Percentiles rank a stretch among this genome's conserved stretches.
These are phyloP conservation scores for Ascochyta lentis DNA, from an alignment of 2,329 filamentous ascomycete species.

Conservation along the genomic window DNA sequence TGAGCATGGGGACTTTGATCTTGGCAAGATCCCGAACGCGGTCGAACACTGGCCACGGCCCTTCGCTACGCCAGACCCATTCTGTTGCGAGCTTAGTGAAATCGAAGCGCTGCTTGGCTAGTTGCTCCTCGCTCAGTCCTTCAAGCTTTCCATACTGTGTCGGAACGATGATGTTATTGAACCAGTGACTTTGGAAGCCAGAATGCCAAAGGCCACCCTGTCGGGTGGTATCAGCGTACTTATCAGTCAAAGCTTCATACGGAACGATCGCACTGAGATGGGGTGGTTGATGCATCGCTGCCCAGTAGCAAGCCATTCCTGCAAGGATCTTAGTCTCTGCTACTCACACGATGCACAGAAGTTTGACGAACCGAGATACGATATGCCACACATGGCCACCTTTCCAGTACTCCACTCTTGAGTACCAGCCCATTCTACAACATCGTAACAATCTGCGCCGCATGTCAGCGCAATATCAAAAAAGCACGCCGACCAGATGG, in stretches of 20 bases:
- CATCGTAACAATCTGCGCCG: background rate
- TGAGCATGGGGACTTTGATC: slow-evolving; percentile 3
- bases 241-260: background rate
- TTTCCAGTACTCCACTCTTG: background rate
- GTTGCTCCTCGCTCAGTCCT: background rate
- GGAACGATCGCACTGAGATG: background rate
- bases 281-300: slow-evolving; percentile 3
- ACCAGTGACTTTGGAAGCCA: slow-evolving; percentile 3
- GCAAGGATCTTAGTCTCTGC: background rate
- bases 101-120: background rate
- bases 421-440: background rate
- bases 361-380: background rate
- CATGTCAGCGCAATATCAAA: background rate
- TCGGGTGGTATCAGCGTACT: background rate
- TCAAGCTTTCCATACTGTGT: background rate
- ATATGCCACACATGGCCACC: background rate
- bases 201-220: background rate
- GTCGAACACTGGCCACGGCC: background rate
- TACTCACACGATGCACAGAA: background rate
- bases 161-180: slow-evolving; percentile 2
- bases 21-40: background rate
- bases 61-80: slow-evolving; percentile 1
- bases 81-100: background rate
- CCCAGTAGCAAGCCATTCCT: slow-evolving; percentile 5
- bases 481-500: background rate